Evolutionary conservation across 306 rosid genomes (phyloP).

Genomic region (Leucaena leucocephala): DNA sequence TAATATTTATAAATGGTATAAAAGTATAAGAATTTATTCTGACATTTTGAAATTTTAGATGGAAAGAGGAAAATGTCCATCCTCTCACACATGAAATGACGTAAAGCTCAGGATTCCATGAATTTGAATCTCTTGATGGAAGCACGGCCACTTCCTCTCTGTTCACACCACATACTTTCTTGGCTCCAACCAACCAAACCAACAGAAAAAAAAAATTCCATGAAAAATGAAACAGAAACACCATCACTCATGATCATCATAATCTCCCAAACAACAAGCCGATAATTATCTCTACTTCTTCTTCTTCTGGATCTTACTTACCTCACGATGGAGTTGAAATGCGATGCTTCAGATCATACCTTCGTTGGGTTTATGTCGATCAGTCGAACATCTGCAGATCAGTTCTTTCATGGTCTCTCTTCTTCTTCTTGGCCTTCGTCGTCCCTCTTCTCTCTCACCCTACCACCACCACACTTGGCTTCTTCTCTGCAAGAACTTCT

Average conservation of each 20-base stretch:
- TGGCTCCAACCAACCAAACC: too few species aligned
- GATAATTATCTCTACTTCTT: not conserved
- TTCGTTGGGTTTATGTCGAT: not conserved
- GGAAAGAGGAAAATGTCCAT: too few species aligned
- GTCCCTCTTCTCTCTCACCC: not conserved
- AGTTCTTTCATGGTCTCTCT: not conserved
- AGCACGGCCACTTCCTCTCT: not conserved
- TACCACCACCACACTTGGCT: too few species aligned
- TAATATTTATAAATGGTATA: too few species aligned
- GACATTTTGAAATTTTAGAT: too few species aligned
- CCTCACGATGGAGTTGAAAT: constrained; percentile 46
- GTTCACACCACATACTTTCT: not conserved
- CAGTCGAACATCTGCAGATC: not conserved
- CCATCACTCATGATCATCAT: not conserved
- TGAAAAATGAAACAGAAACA: not conserved
- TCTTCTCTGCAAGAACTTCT: too few species aligned
- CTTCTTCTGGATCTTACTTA: not conserved
- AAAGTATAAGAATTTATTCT: too few species aligned
- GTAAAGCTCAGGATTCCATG: too few species aligned
- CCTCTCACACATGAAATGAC: too few species aligned
- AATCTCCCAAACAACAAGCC: constrained; percentile 3
- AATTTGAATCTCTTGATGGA: not conserved
- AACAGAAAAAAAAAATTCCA: not conserved
- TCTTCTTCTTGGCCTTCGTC: not conserved
- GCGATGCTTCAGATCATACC: constrained; percentile 49